These are phyloP conservation scores for Rhodotorula taiwanensis DNA, from an alignment of 768 basidiomycete genomes.

Conservation along the genomic window DNA sequence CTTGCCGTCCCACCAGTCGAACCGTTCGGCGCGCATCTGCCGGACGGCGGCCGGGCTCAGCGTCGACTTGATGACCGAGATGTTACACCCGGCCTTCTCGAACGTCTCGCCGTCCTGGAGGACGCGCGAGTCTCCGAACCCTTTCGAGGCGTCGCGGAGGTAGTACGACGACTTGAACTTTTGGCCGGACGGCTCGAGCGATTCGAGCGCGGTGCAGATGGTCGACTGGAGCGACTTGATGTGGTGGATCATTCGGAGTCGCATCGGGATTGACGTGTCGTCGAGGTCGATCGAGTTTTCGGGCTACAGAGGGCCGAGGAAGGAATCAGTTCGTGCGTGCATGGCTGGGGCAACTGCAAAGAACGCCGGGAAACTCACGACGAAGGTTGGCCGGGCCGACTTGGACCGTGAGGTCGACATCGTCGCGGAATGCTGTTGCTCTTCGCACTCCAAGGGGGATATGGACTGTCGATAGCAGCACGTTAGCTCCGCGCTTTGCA, in stretches of 20 bases:
- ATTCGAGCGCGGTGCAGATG: slow-evolving; percentile 70
- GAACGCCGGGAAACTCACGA: slow-evolving; percentile 9
- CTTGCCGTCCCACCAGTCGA: slow-evolving; percentile 46
- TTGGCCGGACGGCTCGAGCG: slow-evolving; percentile 60
- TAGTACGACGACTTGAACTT: slow-evolving; percentile 68
- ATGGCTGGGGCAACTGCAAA: no score
- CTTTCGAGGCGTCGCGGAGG: slow-evolving; percentile 50
- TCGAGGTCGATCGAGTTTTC: slow-evolving; percentile 33
- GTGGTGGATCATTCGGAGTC: slow-evolving; percentile 67
- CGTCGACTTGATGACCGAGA: slow-evolving; percentile 78
- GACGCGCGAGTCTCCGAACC: slow-evolving; percentile 59
- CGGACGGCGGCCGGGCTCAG: slow-evolving; percentile 83
- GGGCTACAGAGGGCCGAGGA: neutral
- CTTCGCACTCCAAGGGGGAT: slow-evolving; percentile 5
- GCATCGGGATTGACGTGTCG: slow-evolving; percentile 53
- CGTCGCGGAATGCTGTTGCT: neutral
- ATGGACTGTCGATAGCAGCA: neutral
- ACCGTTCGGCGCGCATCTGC: slow-evolving; percentile 85
- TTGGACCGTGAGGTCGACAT: neutral
- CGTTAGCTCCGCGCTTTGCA: no score
- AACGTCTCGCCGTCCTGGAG: slow-evolving; percentile 59
- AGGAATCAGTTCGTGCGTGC: neutral
- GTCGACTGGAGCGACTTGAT: slow-evolving; percentile 67
- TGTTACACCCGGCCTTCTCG: slow-evolving; percentile 94
- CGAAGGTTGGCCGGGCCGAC: slow-evolving; percentile 14